Evolutionary conservation across 2,329 filamentous ascomycete genomes (phyloP).

Genomic region (Claviceps paspali): DNA sequence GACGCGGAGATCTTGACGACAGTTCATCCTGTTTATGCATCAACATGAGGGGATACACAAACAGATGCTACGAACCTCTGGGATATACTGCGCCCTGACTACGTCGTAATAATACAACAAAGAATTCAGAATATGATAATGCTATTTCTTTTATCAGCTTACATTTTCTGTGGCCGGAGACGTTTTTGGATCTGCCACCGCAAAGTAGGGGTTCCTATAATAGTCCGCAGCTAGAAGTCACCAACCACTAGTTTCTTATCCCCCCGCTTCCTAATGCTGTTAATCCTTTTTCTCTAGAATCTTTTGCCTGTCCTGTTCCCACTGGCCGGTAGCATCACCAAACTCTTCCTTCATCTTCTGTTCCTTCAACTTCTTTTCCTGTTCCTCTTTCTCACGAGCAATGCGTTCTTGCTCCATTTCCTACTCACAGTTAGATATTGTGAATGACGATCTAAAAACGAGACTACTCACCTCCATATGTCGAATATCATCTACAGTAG

Average conservation of each 20-base stretch:
- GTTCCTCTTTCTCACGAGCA: slow-evolving; percentile 56
- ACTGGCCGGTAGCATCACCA: slow-evolving; percentile 59
- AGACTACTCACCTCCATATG: slow-evolving; percentile 65
- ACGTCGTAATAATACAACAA: too few relatives aligned
- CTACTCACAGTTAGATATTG: slow-evolving; percentile 21
- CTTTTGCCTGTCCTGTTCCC: slow-evolving; percentile 78
- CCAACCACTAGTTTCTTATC: neutral
- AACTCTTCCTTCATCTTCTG: slow-evolving; percentile 62
- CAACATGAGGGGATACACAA: too few relatives aligned
- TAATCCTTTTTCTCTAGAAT: slow-evolving; percentile 39
- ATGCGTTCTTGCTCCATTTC: slow-evolving; percentile 87
- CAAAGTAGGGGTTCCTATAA: too few relatives aligned
- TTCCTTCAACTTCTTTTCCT: slow-evolving; percentile 59
- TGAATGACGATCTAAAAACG: neutral
- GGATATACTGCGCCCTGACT: too few relatives aligned
- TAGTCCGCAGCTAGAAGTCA: too few relatives aligned
- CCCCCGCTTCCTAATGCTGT: neutral
- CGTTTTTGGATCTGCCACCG: too few relatives aligned
- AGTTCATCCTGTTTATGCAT: too few relatives aligned
- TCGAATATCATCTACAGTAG: slow-evolving; percentile 90
- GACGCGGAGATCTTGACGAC: too few relatives aligned
- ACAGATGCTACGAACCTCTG: too few relatives aligned
- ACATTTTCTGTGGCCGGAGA: too few relatives aligned
- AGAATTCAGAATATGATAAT: too few relatives aligned
- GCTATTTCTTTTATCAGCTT: too few relatives aligned